Base-by-base conservation (phyloP, 441 rosid species). In the Croton setiger region DNA sequence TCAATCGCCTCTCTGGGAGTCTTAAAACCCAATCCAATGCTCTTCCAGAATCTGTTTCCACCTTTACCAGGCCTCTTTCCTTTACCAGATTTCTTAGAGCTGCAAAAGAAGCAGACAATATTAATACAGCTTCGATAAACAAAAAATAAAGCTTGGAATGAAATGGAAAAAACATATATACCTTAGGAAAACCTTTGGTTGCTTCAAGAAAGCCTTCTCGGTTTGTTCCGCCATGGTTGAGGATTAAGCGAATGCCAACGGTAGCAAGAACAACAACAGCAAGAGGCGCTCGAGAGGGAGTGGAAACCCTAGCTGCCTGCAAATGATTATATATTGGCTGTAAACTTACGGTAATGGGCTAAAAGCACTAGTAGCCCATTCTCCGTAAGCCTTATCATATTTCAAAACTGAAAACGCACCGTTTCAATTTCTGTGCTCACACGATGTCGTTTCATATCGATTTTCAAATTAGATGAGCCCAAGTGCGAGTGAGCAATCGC, bases 11-110 rank as follows among this genome's bases (percentile, higher is more conserved):
- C 97, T 76, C 91, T 82, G 10, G 96, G 96, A 9, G 94, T 89
- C 85, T 92, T 89, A 71, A 86, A 92, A 13, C 96, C 89, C 76
- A 88, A 77, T 0, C 96, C 97, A 64, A 92, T 74, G 78, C 82
- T 88, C 77, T 92, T 92, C 82, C 81, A 87, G 75, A 84, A 92
- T 1, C 95, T 76, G 70, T 90, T 92, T 59, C 95, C 95, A 9
- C 91, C 96, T 78, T 90, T 92, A 0, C 95, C 98, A 20, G 95
- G 95, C 73, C 93, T 87, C 79, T 71, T 78, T 5, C 92, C 96
- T 75, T 90, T 92, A 37, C 82, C 88, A 39, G 88, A 41, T 72
- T 92, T 92, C 80, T 84, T 85, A 17, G 91, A 88, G 78, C 97
- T 88, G 55, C 23, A 45, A 43, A n/a, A 4, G 51, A 10, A 36